These are phyloP conservation scores for Pisolithus tinctorius DNA, from an alignment of 768 basidiomycete genomes.

Conservation along the genomic window DNA sequence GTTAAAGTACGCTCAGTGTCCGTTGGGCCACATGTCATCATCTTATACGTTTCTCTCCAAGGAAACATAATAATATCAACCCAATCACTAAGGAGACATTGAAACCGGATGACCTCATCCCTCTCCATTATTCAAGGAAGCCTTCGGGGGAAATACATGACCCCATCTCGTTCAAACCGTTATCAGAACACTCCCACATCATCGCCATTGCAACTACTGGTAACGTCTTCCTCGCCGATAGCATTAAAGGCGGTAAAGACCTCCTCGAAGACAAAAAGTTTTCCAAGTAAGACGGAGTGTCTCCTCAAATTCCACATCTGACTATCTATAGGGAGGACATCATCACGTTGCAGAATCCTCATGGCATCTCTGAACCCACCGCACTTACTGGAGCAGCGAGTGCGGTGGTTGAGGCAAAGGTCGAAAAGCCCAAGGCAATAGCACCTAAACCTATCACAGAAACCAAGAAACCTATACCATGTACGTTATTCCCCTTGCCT, in stretches of 20 bases:
- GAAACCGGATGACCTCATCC: conserved; percentile 66
- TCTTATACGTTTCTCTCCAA: conserved; percentile 24
- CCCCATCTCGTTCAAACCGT: conserved; percentile 96
- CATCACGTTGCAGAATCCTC: conserved; percentile 90
- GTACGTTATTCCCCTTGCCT: conserved; percentile 33
- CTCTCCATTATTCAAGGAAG: conserved; percentile 79
- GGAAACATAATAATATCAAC: conserved; percentile 76
- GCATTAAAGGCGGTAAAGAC: conserved; percentile 79
- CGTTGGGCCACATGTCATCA: conserved; percentile 2
- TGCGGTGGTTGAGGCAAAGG: conserved; percentile 26
- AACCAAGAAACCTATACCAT: conserved; percentile 56
- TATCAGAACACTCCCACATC: conserved; percentile 94
- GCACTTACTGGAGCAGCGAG: conserved; percentile 25
- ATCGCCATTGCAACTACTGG: conserved; percentile 86
- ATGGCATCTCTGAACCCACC: conserved; percentile 62
- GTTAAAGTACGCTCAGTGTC: conserved; percentile 61
- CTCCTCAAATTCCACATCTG: neutral
- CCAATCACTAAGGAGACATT: conserved; percentile 71
- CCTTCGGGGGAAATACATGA: conserved; percentile 86
- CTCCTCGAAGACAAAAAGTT: conserved; percentile 81
- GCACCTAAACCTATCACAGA: conserved; percentile 31
- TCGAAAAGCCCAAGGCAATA: conserved; percentile 22
- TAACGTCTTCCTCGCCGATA: conserved; percentile 91
- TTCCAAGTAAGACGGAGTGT: conserved; percentile 54
- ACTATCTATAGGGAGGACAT: conserved; percentile 61